phyloP scores from a whole-genome alignment of 208 protist genomes.

The Phytomonas serpens region DNA sequence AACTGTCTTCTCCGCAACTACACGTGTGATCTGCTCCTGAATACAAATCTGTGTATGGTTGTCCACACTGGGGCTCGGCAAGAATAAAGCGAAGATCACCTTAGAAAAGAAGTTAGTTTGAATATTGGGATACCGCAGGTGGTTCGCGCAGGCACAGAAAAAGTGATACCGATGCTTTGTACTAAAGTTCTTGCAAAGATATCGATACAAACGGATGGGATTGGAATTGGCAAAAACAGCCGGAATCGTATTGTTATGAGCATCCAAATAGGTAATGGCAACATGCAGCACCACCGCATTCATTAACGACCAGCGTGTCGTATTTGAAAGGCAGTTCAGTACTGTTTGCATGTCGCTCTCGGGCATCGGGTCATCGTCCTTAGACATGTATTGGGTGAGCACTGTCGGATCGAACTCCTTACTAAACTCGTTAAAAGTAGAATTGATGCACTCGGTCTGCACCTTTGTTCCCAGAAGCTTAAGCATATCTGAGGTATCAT shows the following conservation, averaged over 20 bases:
- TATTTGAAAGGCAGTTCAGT: slow-evolving; percentile 62
- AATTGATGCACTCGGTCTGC: slow-evolving; percentile 81
- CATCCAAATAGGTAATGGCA: slow-evolving; percentile 63
- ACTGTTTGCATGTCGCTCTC: slow-evolving; percentile 20
- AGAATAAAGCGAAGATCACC: slow-evolving; percentile 96
- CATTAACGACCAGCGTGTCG: slow-evolving; percentile 76
- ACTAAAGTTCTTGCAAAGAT: slow-evolving; percentile 90
- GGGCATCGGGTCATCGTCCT: slow-evolving; percentile 31
- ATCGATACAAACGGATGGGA: slow-evolving; percentile 95
- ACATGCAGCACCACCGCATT: slow-evolving; percentile 97
- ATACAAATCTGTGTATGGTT: slow-evolving; percentile 72
- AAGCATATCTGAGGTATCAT: slow-evolving; percentile 88
- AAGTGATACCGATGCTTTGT: slow-evolving; percentile 93
- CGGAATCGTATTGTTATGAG: slow-evolving; percentile 26
- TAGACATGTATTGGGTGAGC: slow-evolving; percentile 36
- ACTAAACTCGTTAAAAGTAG: slow-evolving; percentile 31
- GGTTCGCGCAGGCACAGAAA: slow-evolving; percentile 96
- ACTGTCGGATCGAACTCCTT: slow-evolving; percentile 19
- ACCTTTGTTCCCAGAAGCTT: slow-evolving; percentile 69
- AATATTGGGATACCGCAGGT: slow-evolving; percentile 98
- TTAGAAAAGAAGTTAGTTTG: slow-evolving; percentile 99
- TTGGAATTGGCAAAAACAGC: slow-evolving; percentile 41
- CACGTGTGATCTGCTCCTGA: slow-evolving; percentile 96
- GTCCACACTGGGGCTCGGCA: slow-evolving; percentile 51
- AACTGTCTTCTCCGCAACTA: slow-evolving; percentile 96